Base-by-base conservation (phyloP, 2,329 filamentous ascomycete species). In the Fusarium globosum region DNA sequence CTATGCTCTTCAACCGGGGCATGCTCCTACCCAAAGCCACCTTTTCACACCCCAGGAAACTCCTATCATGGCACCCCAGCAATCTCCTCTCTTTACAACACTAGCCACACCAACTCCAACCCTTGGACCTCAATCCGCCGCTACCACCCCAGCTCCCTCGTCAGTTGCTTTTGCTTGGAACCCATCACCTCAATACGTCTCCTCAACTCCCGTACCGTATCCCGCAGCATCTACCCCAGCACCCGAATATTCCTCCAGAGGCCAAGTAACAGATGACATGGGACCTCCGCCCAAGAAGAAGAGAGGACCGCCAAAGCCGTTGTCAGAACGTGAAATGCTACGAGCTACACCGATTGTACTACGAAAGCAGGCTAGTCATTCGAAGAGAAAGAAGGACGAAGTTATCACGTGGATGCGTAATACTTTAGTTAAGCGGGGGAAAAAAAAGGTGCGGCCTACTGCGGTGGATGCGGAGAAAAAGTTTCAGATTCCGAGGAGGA, bases 401-500 rank as follows among this genome's bases (percentile, higher is more conserved):
- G 69, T 72, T 33, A 48, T 72, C 1, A 26, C 30, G 41, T 72
- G 66, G 60, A 55, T 72, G 49, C 20, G 72, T 13, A 45, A 49
- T 30, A 45, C 60, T 20, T 42, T 60, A 3, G 59, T 70, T 23
- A 42, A 51, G 6, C 53, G 68, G 13, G 39, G 39, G 21, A 53
- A 48, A 13, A 42, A 70, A 21, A 55, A 55, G 42, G 66, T 55
- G 15, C 66, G 60, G 53, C 68, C 66, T 45, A 56, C 60, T 23
- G 43, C 43, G 1, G 30, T 18, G 4, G 68, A 70, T 41, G 68
- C 68, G 18, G 68, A 61, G 43, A 56, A 65, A 7, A 42, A 70
- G 18, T 70, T 70, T 12, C 39, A 56, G 38, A 70, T 70, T 13
- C 68, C 66, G 13, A 41, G 66, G 48, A 70, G 68, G 11, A 70